Conservation (phyloP, 805 yeast species). For the Candida maris region DNA sequence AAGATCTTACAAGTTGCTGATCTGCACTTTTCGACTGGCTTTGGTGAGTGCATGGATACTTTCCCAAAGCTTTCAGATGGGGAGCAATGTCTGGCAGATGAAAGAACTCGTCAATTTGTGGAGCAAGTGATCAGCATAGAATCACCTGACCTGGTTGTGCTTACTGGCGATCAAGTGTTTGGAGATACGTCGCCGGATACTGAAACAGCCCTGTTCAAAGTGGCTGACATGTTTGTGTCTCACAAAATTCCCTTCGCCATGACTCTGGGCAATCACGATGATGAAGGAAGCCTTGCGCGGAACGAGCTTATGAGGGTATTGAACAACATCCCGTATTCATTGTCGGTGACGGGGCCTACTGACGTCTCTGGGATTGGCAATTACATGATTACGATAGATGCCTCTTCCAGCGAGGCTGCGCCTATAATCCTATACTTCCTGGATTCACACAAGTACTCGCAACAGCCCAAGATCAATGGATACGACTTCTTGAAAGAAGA, state of each 20-base stretch:
- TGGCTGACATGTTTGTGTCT: conserved; percentile 61
- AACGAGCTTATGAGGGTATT: conserved; percentile 56
- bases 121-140: conserved; percentile 65
- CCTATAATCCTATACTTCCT: conserved; percentile 66
- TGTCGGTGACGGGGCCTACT: conserved; percentile 59
- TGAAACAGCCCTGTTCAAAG: conserved; percentile 76
- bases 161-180: conserved; percentile 89
- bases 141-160: conserved; percentile 77
- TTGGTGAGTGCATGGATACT: conserved; percentile 76
- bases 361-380: conserved; percentile 82
- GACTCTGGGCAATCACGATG: conserved; percentile 92
- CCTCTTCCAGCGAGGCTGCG: conserved; percentile 32
- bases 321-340: conserved; percentile 60
- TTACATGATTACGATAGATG: conserved; percentile 54
- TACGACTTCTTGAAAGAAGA: conserved; percentile 72
- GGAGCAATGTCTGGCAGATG: conserved; percentile 71
- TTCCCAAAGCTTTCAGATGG: conserved; percentile 41
- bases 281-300: conserved; percentile 70
- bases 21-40: conserved; percentile 82
- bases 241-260: conserved; percentile 79
- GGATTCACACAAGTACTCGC: conserved; percentile 79
- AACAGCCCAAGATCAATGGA: conserved; percentile 65
- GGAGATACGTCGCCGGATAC: conserved; percentile 81
- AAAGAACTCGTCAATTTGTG: conserved; percentile 60
- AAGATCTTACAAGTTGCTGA: conserved; percentile 90